Conservation (phyloP, 345 rosid species). For the Gossypium ekmanianum region DNA sequence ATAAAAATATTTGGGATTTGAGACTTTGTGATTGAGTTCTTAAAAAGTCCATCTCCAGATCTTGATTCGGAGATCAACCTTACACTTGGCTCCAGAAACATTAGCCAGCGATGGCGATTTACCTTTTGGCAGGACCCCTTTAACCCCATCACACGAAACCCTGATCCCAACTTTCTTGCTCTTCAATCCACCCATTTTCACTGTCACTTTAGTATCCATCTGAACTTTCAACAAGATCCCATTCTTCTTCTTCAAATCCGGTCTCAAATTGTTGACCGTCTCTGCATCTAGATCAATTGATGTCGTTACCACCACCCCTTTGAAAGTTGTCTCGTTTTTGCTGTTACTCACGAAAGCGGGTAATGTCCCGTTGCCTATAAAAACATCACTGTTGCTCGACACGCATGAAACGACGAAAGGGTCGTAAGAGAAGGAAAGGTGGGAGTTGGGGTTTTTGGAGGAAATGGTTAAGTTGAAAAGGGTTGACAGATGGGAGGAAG, state of each 20-base stretch:
- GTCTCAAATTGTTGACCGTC: slow-evolving; percentile 45
- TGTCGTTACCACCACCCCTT: slow-evolving; percentile 46
- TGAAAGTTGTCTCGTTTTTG: slow-evolving; percentile 59
- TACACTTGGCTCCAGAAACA: slow-evolving; percentile 49
- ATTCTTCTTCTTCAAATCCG: slow-evolving; percentile 64
- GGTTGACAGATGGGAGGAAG: slow-evolving; percentile 59
- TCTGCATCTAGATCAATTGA: slow-evolving; percentile 69
- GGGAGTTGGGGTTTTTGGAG: slow-evolving; percentile 73
- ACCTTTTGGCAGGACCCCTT: slow-evolving; percentile 63
- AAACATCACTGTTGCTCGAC: slow-evolving; percentile 36
- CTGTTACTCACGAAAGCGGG: slow-evolving; percentile 52
- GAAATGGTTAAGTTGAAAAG: slow-evolving; percentile 76
- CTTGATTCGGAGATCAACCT: slow-evolving; percentile 82
- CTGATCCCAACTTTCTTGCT: slow-evolving; percentile 76
- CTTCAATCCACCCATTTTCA: slow-evolving; percentile 52
- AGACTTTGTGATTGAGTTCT: background rate
- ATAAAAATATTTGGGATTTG: slow-evolving; percentile 9
- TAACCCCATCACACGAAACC: slow-evolving; percentile 64
- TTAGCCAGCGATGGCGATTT: slow-evolving; percentile 61
- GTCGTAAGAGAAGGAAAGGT: slow-evolving; percentile 61
- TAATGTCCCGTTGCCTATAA: slow-evolving; percentile 67
- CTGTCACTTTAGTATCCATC: slow-evolving; percentile 63
- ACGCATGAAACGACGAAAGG: slow-evolving; percentile 47
- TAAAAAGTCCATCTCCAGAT: slow-evolving; percentile 85
- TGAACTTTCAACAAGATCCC: slow-evolving; percentile 49